These are phyloP conservation scores for Mycena venus DNA, from an alignment of 768 basidiomycete genomes.

Conservation along the genomic window DNA sequence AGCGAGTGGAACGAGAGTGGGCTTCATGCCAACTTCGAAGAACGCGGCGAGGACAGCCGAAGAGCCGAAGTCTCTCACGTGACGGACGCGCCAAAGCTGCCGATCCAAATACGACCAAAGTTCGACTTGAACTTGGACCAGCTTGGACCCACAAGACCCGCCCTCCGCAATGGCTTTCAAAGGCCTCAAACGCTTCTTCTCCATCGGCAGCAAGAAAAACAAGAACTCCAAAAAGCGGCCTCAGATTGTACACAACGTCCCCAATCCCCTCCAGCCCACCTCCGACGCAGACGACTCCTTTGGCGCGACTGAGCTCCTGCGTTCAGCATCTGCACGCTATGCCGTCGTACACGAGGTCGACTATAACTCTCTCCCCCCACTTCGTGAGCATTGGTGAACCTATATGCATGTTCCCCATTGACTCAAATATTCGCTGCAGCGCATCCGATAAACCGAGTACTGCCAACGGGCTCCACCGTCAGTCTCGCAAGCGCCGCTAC, in stretches of 20 bases:
- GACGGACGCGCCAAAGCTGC: not conserved
- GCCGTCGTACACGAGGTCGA: slow-evolving; percentile 69
- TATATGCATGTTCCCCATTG: not conserved
- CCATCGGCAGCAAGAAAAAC: slow-evolving; percentile 2
- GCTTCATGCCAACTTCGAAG: too few relatives aligned
- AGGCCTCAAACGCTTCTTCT: slow-evolving; percentile 31
- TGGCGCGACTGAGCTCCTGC: slow-evolving; percentile 64
- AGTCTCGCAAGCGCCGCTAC: slow-evolving; percentile 63
- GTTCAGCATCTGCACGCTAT: slow-evolving; percentile 80
- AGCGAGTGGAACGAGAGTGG: too few relatives aligned
- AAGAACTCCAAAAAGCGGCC: slow-evolving; percentile 37
- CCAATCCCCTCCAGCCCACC: slow-evolving; percentile 14
- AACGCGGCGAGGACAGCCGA: not conserved
- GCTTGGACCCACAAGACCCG: not conserved
- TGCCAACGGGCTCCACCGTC: slow-evolving; percentile 64
- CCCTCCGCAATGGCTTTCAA: slow-evolving; percentile 21
- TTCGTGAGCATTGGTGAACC: slow-evolving; percentile 64
- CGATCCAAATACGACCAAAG: too few relatives aligned
- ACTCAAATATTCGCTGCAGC: slow-evolving; percentile 51
- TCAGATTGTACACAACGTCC: slow-evolving; percentile 48
- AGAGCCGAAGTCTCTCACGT: too few relatives aligned
- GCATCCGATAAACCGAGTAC: slow-evolving; percentile 75
- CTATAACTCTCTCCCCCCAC: slow-evolving; percentile 71
- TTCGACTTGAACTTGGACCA: not conserved
- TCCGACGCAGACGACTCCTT: slow-evolving; percentile 37